Conservation (phyloP, 2,329 filamentous ascomycete species). For the Diplodia intermedia region DNA sequence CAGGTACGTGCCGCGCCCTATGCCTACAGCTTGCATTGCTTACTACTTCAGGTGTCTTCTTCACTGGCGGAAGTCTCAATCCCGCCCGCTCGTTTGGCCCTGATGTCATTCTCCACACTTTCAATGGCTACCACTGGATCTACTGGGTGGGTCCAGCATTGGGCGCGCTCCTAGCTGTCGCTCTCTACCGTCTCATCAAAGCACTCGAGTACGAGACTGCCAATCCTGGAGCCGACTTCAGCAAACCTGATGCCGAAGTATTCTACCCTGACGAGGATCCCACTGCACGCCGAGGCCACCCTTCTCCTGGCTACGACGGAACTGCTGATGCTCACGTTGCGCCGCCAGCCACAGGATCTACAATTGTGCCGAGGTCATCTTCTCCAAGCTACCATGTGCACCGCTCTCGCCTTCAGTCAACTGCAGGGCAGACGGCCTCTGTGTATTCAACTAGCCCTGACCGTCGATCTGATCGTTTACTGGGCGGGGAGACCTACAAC, state of each 20-base stretch:
- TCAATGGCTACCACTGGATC: conserved; percentile 58
- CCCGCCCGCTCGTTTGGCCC: conserved; percentile 59
- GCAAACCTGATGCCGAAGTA: conserved; percentile 51
- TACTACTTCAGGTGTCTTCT: conserved; percentile 49
- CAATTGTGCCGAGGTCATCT: neutral
- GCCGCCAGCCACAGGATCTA: neutral
- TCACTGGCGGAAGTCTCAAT: conserved; percentile 57
- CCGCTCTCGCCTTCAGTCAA: conserved; percentile 13
- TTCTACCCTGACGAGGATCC: conserved; percentile 47
- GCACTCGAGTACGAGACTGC: conserved; percentile 59
- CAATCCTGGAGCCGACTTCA: conserved; percentile 56
- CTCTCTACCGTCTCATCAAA: conserved; percentile 60
- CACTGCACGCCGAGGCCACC: neutral
- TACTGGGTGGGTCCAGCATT: conserved; percentile 59
- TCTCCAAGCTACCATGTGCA: neutral
- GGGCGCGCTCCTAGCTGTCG: conserved; percentile 54
- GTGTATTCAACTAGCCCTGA: conserved; percentile 11
- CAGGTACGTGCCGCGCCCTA: conserved; percentile 40
- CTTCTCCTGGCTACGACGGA: conserved; percentile 8
- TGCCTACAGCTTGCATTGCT: neutral
- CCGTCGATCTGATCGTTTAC: neutral
- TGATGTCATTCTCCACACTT: conserved; percentile 52
- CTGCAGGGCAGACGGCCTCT: conserved; percentile 9
- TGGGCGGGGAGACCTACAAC: neutral
- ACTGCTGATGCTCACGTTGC: neutral